Evolutionary conservation across 768 basidiomycete genomes (phyloP).

Genomic region (Hericium coralloides): DNA sequence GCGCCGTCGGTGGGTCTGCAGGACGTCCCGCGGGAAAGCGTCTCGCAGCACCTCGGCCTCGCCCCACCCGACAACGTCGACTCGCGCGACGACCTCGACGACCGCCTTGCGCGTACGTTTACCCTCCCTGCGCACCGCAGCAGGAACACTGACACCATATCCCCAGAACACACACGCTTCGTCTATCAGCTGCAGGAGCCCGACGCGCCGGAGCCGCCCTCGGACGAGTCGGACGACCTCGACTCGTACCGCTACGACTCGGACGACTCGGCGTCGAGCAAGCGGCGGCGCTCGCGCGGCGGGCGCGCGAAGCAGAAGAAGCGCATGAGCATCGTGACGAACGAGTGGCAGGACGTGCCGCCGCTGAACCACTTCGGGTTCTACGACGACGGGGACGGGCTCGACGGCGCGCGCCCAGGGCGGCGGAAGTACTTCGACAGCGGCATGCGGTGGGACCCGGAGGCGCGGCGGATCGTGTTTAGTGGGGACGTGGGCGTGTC

Average conservation of each 20-base stretch:
- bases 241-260: slow-evolving; percentile 19
- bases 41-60: slow-evolving; percentile 57
- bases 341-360: slow-evolving; percentile 46
- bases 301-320: slow-evolving; percentile 30
- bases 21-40: slow-evolving; percentile 63
- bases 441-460: slow-evolving; percentile 12
- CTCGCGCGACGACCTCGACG: slow-evolving; percentile 53
- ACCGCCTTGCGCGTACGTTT: slow-evolving; percentile 59
- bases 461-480: slow-evolving; percentile 8
- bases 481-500: slow-evolving; percentile 10
- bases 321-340: slow-evolving; percentile 64
- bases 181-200: slow-evolving; percentile 32
- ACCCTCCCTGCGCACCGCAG: not conserved
- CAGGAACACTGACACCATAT: not conserved
- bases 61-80: slow-evolving; percentile 33
- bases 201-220: slow-evolving; percentile 19
- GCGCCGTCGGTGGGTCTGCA: slow-evolving; percentile 87
- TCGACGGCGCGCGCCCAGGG: slow-evolving; percentile 12
- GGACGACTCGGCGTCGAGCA: slow-evolving; percentile 34
- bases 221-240: slow-evolving; percentile 20
- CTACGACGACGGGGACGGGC: slow-evolving; percentile 26
- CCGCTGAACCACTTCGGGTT: slow-evolving; percentile 34
- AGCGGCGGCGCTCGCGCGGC: slow-evolving; percentile 16
- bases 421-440: slow-evolving; percentile 11
- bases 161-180: slow-evolving; percentile 55